These are phyloP conservation scores for Chionographis japonica DNA, from an alignment of 106 monocot genomes.

Conservation along the genomic window DNA sequence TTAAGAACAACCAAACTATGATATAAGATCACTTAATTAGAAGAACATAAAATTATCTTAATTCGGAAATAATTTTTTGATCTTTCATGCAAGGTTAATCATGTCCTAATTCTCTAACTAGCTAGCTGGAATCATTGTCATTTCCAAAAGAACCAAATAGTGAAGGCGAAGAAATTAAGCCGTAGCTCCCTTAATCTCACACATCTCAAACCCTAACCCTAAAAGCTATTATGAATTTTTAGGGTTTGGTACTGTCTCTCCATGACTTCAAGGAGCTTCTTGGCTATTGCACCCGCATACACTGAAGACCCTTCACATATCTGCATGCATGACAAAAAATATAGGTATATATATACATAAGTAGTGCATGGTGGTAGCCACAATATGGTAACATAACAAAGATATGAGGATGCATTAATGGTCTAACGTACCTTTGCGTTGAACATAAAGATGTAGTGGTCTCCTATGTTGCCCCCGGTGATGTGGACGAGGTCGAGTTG, in stretches of 20 bases:
- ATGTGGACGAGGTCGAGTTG: slow-evolving; percentile 69
- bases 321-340: slow-evolving; percentile 25
- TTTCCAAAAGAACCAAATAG: too few relatives aligned
- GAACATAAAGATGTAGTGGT: slow-evolving; percentile 78
- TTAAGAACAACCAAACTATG: too few relatives aligned
- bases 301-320: slow-evolving; percentile 60
- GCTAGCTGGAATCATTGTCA: too few relatives aligned
- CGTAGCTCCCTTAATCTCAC: too few relatives aligned
- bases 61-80: too few relatives aligned
- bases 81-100: too few relatives aligned
- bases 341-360: not conserved
- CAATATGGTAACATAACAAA: not conserved
- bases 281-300: slow-evolving; percentile 60
- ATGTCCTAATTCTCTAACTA: too few relatives aligned
- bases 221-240: slow-evolving; percentile 12
- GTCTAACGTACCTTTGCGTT: slow-evolving; percentile 74
- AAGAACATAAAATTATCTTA: too few relatives aligned
- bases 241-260: slow-evolving; percentile 25
- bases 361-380: not conserved
- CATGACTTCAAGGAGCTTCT: slow-evolving; percentile 54
- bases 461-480: slow-evolving; percentile 77
- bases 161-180: too few relatives aligned
- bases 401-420: not conserved
- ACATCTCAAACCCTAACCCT: not conserved
- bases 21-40: too few relatives aligned